Evolutionary conservation across 2,329 filamentous ascomycete species (phyloP).

Genomic region (Pezicula carpinea): DNA sequence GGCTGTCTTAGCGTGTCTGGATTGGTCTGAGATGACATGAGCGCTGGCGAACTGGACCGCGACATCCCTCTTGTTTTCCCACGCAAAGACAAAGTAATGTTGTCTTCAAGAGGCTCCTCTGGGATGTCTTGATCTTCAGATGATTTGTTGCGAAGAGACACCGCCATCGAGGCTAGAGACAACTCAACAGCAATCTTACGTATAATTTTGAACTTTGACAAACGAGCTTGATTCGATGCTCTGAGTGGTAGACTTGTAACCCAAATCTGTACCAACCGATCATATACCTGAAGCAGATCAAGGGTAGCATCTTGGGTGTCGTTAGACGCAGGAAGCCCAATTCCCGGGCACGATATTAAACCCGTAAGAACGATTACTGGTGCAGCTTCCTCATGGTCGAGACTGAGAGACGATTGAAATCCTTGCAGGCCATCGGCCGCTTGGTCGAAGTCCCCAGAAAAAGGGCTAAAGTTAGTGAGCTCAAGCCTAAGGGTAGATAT

Average conservation of each 20-base stretch:
- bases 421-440: constrained; percentile 12
- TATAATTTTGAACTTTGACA: constrained; percentile 24
- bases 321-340: constrained; percentile 3
- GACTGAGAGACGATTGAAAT: constrained; percentile 5
- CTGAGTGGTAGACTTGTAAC: constrained; percentile 22
- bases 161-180: constrained; percentile 23
- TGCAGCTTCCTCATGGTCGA: not conserved
- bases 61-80: constrained; percentile 8
- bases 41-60: constrained; percentile 14
- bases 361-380: constrained; percentile 15
- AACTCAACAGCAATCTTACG: constrained; percentile 26
- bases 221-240: constrained; percentile 18
- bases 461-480: constrained; percentile 11
- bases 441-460: constrained; percentile 22
- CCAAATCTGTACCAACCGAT: constrained; percentile 25
- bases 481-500: constrained; percentile 13
- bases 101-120: constrained; percentile 2
- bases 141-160: constrained; percentile 18
- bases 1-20: constrained; percentile 4
- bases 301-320: not conserved
- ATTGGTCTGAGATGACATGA: constrained; percentile 17
- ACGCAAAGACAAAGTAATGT: not conserved
- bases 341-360: constrained; percentile 11
- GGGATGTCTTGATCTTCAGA: constrained; percentile 1
- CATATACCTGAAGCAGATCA: constrained; percentile 23